phyloP scores from a whole-genome alignment of 2,329 filamentous ascomycete species.

The Talaromyces sp. region DNA sequence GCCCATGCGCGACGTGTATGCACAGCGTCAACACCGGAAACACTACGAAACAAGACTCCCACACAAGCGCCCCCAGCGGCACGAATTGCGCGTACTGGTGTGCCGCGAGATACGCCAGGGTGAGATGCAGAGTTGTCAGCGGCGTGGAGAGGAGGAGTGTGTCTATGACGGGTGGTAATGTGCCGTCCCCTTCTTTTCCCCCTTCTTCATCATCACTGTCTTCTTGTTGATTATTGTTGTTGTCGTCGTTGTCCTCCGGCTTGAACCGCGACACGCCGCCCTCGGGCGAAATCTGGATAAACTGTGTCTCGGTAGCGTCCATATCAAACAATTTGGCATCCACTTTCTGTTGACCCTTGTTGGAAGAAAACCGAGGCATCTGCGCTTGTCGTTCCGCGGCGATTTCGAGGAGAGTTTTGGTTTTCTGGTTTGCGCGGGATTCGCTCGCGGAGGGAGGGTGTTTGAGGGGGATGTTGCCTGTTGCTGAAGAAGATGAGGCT shows the following conservation, averaged over 20 bases:
- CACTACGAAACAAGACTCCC: constrained; percentile 31
- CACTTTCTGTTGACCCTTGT: constrained; percentile 19
- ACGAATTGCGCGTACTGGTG: constrained; percentile 41
- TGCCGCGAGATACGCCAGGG: constrained; percentile 39
- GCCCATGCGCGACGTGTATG: constrained; percentile 41
- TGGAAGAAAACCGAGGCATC: background rate
- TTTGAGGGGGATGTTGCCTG: constrained; percentile 24
- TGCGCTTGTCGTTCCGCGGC: constrained; percentile 36
- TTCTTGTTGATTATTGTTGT: constrained; percentile 3
- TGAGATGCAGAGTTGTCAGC: constrained; percentile 39
- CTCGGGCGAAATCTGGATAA: constrained; percentile 21
- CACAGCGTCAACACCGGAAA: constrained; percentile 39
- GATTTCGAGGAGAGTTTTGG: constrained; percentile 39
- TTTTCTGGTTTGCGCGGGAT: constrained; percentile 11
- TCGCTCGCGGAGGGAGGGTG: constrained; percentile 17
- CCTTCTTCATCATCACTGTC: background rate
- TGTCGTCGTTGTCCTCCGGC: constrained; percentile 15
- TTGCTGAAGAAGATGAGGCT: background rate
- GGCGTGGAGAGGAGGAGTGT: constrained; percentile 38
- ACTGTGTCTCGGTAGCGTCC: constrained; percentile 20
- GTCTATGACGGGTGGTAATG: constrained; percentile 35
- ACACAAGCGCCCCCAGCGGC: constrained; percentile 24
- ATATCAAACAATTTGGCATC: constrained; percentile 6
- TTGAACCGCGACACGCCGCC: constrained; percentile 23
- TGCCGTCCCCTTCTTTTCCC: constrained; percentile 6